Conservation (phyloP, 495 filamentous ascomycete genomes). For the Massariosphaeria phaeospora region DNA sequence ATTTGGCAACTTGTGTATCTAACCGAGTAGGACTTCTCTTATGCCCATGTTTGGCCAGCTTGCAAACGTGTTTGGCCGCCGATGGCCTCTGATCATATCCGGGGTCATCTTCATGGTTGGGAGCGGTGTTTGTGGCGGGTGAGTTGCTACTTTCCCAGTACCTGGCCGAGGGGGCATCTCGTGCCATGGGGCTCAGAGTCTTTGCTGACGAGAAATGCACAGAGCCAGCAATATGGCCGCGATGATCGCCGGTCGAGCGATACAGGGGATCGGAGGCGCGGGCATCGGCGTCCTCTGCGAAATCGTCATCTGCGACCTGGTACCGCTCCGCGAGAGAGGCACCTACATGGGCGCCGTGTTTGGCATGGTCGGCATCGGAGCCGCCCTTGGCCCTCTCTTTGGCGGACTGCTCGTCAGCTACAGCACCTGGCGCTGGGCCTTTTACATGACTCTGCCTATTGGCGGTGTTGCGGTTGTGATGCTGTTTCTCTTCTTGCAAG, state of each 20-base stretch:
- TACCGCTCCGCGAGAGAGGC: conserved; percentile 41
- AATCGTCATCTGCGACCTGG: conserved; percentile 44
- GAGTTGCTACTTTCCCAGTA: background rate
- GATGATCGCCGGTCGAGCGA: conserved; percentile 27
- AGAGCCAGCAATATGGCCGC: background rate
- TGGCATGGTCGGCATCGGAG: conserved; percentile 32
- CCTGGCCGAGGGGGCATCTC: background rate
- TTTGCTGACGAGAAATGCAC: background rate
- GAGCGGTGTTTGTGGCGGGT: conserved; percentile 18
- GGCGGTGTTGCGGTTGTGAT: conserved; percentile 8
- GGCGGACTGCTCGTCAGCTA: conserved; percentile 36
- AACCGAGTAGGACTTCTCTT: background rate
- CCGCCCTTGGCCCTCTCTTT: conserved; percentile 41
- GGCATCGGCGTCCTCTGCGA: conserved; percentile 33
- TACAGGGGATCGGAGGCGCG: conserved; percentile 24
- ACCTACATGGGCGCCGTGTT: conserved; percentile 39
- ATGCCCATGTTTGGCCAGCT: conserved; percentile 17
- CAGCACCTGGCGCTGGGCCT: conserved; percentile 29
- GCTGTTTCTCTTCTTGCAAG: conserved; percentile 12
- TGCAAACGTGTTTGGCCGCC: conserved; percentile 22
- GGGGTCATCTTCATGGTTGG: conserved; percentile 21
- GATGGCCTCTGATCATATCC: conserved; percentile 8
- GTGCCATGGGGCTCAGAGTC: background rate
- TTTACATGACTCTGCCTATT: conserved; percentile 28
- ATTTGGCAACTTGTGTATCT: background rate